Evolutionary conservation across 169 alveolate species (phyloP), one percentile per base, ranked within the genome.

Genomic region (Plasmodium yoelii): DNA sequence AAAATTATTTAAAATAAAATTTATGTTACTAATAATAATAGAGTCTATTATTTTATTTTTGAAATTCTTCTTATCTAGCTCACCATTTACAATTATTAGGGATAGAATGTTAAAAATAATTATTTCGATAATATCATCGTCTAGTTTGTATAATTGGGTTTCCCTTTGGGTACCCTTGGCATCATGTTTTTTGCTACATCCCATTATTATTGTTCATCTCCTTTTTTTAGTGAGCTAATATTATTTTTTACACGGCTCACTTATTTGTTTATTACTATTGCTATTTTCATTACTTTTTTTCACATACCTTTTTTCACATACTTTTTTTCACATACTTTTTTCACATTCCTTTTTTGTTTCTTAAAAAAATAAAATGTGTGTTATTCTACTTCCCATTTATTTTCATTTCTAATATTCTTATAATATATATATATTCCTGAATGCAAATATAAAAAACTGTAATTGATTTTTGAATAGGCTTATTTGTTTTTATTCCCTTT

Each of bases 21-120:
- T 44, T 5, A 77, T 46, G 64, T 77, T 64, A 15, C 26, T 64
- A 42, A 77, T 24, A 77, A 65, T 77, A 22, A 77, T 77, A 13
- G 60, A 26, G 55, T 77, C 80, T 15, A 77, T 77, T 46, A 77
- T 46, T 64, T 64, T 77, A 77, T 64, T 77, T 49, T 77, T 77
- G n/a, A 57, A 15, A 55, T 56, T 49, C 42, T 44, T 77, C 28
- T 77, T 77, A 77, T 68, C 65, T 77, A 77, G 65, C 39, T 77
- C 89, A 26, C 22, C 49, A 19, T 64, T 77, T 46, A 26, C 55
- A 49, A 77, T 77, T 42, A 24, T 63, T 28, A 77, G 68, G 13
- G 74, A 77, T 49, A 77, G 19, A 22, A 64, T 77, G 49, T 77
- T 77, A 77, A 64, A 77, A 24, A 77, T 77, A 19, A 64, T 64